Percentiles rank a stretch among this genome's conserved stretches.
Evolutionary conservation across 345 rosid genomes (phyloP).

Genomic region (Linum tenue): DNA sequence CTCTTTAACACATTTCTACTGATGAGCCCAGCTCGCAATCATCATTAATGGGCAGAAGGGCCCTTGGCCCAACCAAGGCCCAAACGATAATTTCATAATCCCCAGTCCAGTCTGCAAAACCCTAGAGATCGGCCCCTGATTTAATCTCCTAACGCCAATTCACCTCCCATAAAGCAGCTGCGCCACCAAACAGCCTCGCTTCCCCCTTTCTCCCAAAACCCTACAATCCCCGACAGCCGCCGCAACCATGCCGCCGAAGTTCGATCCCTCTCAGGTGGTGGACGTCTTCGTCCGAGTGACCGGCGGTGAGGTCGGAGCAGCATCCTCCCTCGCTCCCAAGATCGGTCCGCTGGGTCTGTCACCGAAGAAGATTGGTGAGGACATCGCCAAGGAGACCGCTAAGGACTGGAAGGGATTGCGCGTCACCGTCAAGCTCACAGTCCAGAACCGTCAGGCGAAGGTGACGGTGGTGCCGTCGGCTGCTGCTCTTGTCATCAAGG

Average conservation of each 20-base stretch:
- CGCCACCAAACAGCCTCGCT: neutral
- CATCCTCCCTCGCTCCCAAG: constrained; percentile 10
- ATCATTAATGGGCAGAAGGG: neutral
- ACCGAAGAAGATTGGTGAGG: constrained; percentile 11
- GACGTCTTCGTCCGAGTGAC: constrained; percentile 9
- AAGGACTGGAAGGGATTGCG: constrained; percentile 11
- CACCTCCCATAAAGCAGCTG: neutral
- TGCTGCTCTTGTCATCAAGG: constrained; percentile 12
- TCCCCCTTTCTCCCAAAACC: neutral
- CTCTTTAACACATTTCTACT: neutral
- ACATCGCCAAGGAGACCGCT: constrained; percentile 10
- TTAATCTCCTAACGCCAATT: too few relatives aligned
- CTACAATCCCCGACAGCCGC: neutral
- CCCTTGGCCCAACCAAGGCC: neutral
- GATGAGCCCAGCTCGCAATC: neutral
- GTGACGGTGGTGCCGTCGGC: constrained; percentile 9
- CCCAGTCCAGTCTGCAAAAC: neutral
- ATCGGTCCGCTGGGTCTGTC: constrained; percentile 11
- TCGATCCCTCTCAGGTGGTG: constrained; percentile 9
- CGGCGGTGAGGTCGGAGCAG: constrained; percentile 10
- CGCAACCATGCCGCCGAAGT: constrained; percentile 8
- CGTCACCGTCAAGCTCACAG: constrained; percentile 10
- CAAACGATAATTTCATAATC: neutral
- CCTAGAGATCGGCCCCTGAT: neutral
- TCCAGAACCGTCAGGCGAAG: constrained; percentile 12